A percentile compares a stretch with the other conserved stretches of the same genome.
Conservation (phyloP, 441 rosid species). For the Corymbia citriodora region DNA sequence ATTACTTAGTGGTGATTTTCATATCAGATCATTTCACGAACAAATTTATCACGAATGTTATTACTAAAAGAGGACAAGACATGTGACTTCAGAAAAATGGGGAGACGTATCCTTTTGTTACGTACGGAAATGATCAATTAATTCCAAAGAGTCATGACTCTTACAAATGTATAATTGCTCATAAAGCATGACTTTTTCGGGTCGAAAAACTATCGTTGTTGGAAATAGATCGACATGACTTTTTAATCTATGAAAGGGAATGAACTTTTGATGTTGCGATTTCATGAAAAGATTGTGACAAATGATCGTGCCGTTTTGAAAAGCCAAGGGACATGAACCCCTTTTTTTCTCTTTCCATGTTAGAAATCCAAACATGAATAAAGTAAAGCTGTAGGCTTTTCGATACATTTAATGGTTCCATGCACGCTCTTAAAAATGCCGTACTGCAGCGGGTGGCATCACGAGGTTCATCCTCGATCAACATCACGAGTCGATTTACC, state of each 20-base stretch:
- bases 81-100: neutral
- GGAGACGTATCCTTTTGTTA: too few species aligned
- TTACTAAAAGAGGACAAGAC: neutral
- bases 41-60: neutral
- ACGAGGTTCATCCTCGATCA: too few species aligned
- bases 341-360: neutral
- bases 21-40: neutral
- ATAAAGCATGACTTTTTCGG: neutral
- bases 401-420: too few species aligned
- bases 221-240: neutral
- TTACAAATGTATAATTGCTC: neutral
- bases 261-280: neutral
- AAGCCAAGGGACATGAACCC: neutral
- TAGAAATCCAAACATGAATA: too few species aligned
- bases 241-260: neutral
- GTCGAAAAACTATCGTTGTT: neutral
- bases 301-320: neutral
- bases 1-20: neutral
- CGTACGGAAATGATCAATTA: neutral
- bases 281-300: too few species aligned
- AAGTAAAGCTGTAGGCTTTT: too few species aligned
- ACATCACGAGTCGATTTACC: too few species aligned
- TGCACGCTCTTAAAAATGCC: too few species aligned
- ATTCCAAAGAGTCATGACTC: neutral
- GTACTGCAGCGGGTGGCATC: too few species aligned